A percentile compares a stretch with the other conserved stretches of the same genome.
phyloP scores from a whole-genome alignment of 305 asterid genomes.

The Plantago lanceolata region DNA sequence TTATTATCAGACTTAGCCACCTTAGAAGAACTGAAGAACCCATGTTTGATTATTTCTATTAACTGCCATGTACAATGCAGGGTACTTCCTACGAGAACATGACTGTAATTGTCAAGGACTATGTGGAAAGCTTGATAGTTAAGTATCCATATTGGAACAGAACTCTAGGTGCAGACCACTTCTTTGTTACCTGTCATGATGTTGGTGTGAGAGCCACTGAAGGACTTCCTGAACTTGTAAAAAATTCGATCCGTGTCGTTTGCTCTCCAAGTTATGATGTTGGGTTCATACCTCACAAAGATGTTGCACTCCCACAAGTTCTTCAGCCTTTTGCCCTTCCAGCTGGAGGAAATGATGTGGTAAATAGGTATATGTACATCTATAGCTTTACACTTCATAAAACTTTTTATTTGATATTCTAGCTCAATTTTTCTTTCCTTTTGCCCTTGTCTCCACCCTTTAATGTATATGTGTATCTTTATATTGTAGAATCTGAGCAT shows the following conservation, averaged over 20 bases:
- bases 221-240: constrained; percentile 81
- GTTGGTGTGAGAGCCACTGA: constrained; percentile 99
- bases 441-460: not conserved
- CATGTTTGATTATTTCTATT: not conserved
- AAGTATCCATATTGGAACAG: constrained; percentile 95
- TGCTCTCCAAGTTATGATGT: constrained; percentile 98
- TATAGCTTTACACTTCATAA: constrained; percentile 9
- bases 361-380: constrained; percentile 82
- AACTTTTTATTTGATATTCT: not conserved
- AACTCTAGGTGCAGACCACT: constrained; percentile 90
- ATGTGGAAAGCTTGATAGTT: constrained; percentile 65
- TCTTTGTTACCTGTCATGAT: constrained; percentile 94
- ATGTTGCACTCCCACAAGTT: constrained; percentile 91
- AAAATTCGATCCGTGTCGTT: constrained; percentile 86
- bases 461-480: not conserved
- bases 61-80: constrained; percentile 37
- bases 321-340: constrained; percentile 97
- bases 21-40: no score
- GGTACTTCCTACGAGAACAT: constrained; percentile 91
- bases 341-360: constrained; percentile 87
- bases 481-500: not conserved
- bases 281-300: constrained; percentile 95
- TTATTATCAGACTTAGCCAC: no score
- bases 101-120: constrained; percentile 75
- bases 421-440: not conserved